Evolutionary conservation across 768 basidiomycete species (phyloP).

Genomic region (Boletales sp.): DNA sequence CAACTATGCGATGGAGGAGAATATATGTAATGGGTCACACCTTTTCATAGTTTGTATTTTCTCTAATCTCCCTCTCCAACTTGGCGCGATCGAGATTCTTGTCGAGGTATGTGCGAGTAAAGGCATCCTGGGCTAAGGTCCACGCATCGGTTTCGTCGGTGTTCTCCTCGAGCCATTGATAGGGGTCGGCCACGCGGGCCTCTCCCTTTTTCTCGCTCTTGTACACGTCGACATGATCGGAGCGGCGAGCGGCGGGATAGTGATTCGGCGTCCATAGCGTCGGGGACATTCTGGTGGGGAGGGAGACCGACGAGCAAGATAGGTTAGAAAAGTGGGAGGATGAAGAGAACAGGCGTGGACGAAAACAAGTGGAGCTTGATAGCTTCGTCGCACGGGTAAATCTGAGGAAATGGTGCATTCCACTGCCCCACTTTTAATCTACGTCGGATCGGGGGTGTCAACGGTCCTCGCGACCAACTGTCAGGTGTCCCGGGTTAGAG

Average conservation of each 20-base stretch:
- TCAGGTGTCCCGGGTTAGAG: not conserved
- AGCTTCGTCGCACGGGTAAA: constrained; percentile 12
- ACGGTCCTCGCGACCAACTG: constrained; percentile 18
- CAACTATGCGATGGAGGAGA: not conserved
- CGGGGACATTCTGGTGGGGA: constrained; percentile 31
- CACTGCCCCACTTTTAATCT: constrained; percentile 12
- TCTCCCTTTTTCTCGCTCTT: constrained; percentile 59
- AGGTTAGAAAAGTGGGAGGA: not conserved
- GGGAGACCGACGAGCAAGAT: constrained; percentile 5
- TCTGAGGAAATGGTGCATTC: constrained; percentile 10
- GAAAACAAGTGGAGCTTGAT: constrained; percentile 16
- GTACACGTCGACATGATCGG: constrained; percentile 66
- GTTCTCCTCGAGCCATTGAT: constrained; percentile 69
- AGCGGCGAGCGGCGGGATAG: constrained; percentile 66
- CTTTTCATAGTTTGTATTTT: constrained; percentile 51
- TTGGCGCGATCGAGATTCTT: constrained; percentile 55
- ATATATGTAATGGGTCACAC: constrained; percentile 20
- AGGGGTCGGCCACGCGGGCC: constrained; percentile 66
- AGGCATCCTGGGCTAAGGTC: constrained; percentile 57
- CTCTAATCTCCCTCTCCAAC: constrained; percentile 56
- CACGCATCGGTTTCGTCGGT: constrained; percentile 62
- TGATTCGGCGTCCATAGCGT: constrained; percentile 51
- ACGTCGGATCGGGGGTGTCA: constrained; percentile 30
- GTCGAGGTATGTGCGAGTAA: constrained; percentile 58
- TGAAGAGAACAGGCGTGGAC: constrained; percentile 6